phyloP scores from a whole-genome alignment of 306 rosid species.

The Quercus bicolor region DNA sequence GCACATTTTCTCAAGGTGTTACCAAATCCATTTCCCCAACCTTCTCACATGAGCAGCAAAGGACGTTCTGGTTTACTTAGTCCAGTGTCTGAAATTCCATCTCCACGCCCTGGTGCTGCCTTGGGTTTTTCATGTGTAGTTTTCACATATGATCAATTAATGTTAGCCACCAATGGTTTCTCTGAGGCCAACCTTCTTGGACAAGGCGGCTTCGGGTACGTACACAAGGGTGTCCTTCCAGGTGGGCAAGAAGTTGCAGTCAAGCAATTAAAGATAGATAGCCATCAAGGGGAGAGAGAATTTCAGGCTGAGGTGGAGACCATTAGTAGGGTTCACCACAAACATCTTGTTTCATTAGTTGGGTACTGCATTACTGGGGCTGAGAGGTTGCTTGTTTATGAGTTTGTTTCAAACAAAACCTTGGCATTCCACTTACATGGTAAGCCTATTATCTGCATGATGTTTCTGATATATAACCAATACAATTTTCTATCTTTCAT shows the following conservation, averaged over 20 bases:
- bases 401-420: conserved; percentile 48
- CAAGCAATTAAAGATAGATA: conserved; percentile 41
- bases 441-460: conserved; percentile 1
- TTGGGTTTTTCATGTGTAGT: conserved; percentile 21
- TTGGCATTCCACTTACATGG: conserved; percentile 61
- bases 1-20: conserved; percentile 27
- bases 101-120: conserved; percentile 16
- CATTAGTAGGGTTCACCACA: conserved; percentile 54
- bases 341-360: conserved; percentile 49
- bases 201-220: conserved; percentile 57
- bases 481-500: not conserved
- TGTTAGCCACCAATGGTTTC: conserved; percentile 43
- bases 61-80: conserved; percentile 14
- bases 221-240: conserved; percentile 46
- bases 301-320: conserved; percentile 57
- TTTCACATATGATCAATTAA: conserved; percentile 40
- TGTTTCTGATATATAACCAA: not conserved
- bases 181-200: conserved; percentile 48
- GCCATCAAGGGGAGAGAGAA: conserved; percentile 51
- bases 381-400: conserved; percentile 49
- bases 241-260: conserved; percentile 53
- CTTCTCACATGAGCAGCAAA: conserved; percentile 7
- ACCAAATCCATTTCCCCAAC: conserved; percentile 21
- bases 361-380: conserved; percentile 39
- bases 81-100: conserved; percentile 10